Percentiles rank a stretch among this genome's conserved stretches.
Evolutionary conservation across 2,329 filamentous ascomycete species (phyloP).

Genomic region (Ophiosphaerella korrae): DNA sequence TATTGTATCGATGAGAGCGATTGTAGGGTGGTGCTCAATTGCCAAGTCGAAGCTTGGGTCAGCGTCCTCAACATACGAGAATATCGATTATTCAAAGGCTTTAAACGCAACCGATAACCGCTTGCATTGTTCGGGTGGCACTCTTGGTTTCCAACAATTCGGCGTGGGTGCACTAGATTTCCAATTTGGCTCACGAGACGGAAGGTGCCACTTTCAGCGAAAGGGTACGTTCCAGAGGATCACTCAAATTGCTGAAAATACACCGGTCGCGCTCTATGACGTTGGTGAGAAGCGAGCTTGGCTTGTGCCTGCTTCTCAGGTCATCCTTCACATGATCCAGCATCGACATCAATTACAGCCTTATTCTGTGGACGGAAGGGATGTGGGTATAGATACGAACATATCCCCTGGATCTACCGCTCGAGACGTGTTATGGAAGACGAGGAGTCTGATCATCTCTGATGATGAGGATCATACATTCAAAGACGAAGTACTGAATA

Average conservation of each 20-base stretch:
- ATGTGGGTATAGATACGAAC: conserved; percentile 4
- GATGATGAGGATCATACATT: conserved; percentile 13
- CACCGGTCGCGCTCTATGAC: conserved; percentile 16
- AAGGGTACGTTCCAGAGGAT: conserved; percentile 16
- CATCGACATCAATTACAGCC: conserved; percentile 16
- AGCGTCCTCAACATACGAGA: conserved; percentile 14
- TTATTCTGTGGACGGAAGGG: conserved; percentile 11
- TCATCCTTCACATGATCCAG: conserved; percentile 24
- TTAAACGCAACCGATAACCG: conserved; percentile 1
- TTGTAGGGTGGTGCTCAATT: conserved; percentile 20
- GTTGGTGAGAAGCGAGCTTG: conserved; percentile 16
- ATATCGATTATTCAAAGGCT: conserved; percentile 21
- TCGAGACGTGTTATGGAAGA: conserved; percentile 8
- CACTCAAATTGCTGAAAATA: conserved; percentile 14
- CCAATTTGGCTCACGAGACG: conserved; percentile 16
- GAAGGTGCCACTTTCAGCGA: conserved; percentile 20
- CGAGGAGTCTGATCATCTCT: conserved; percentile 4
- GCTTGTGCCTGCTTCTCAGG: conserved; percentile 19
- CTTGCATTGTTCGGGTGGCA: conserved; percentile 9
- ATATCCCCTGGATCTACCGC: conserved; percentile 2
- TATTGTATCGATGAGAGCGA: conserved; percentile 9
- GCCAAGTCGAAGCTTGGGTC: conserved; percentile 11
- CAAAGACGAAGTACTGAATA: conserved; percentile 11
- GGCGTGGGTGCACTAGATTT: conserved; percentile 14
- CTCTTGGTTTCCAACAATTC: conserved; percentile 22